Percentiles rank a stretch among this genome's conserved stretches.
Conservation (phyloP, 2,329 filamentous ascomycete genomes). For the Rhinocladiella similis region DNA sequence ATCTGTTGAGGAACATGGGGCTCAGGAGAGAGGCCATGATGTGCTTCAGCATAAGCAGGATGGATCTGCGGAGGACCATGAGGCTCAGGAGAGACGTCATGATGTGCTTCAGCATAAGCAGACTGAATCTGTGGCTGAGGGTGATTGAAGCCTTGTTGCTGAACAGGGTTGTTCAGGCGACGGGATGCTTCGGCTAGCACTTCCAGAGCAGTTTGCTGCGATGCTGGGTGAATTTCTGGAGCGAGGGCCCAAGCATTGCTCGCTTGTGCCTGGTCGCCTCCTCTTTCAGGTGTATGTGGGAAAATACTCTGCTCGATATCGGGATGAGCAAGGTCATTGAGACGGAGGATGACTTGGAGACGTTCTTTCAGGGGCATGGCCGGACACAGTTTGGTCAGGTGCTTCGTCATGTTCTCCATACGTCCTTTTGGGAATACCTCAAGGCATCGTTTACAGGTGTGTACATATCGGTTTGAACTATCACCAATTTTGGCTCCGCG, state of each 20-base stretch:
- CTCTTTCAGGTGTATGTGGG: conserved; percentile 21
- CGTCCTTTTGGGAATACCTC: conserved; percentile 89
- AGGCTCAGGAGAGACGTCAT: no score
- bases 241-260: no score
- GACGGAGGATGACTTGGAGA: conserved; percentile 70
- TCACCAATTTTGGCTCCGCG: conserved; percentile 83
- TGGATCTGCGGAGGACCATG: no score
- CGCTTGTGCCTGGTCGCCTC: neutral
- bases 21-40: no score
- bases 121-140: neutral
- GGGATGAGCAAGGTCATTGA: conserved; percentile 65
- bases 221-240: conserved; percentile 42
- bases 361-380: conserved; percentile 73
- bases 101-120: no score
- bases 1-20: no score
- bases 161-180: conserved; percentile 52
- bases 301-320: conserved; percentile 29
- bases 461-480: conserved; percentile 86
- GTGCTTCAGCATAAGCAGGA: no score
- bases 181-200: conserved; percentile 86
- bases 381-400: conserved; percentile 84
- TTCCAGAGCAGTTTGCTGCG: conserved; percentile 77
- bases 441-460: conserved; percentile 85
- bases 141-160: neutral
- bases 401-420: conserved; percentile 76